Evolutionary conservation across 2,329 filamentous ascomycete species (phyloP), one percentile per base, ranked within the genome.

Genomic region (Leptographium wingfieldii): DNA sequence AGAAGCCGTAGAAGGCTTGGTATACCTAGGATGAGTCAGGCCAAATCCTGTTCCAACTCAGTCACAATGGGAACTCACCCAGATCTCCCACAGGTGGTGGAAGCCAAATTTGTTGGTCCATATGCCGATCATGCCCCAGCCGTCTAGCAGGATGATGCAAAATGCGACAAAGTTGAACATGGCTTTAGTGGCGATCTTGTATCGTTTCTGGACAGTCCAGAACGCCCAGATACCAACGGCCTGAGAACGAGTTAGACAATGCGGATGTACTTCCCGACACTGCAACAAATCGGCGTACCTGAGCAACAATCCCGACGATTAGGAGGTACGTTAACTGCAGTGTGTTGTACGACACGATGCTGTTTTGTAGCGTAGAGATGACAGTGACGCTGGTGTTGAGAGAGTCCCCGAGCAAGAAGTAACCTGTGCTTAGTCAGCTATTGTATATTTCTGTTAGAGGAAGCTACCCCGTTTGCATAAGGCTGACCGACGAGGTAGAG

Each of bases 391-490:
- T 64, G 5, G 65, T 66, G 16, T 63, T 63, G 52, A 63, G 63
- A 9, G 61, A 65, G 56, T 66, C 65, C 11, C 65, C 62, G 1
- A 66, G 61, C 59, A 66, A 55, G 40, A 66, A 66, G 56, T 64
- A 66, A 1, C 64, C 64, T 43, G 19, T 43, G 40, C 9, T 19
- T 16, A 27, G 27, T 57, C 29, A 54, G 52, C 6, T 0, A 35
- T 9, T 11, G 33, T 11, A 35, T 11, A 7, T 31, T 7, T 31
- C 29, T 31, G 7, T 31, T 31, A 40, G 14, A 40, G 19, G 14
- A 19, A 19, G 40, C 14, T 14, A 14, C 19, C 2, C 19, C 12
- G 40, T 19, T 2, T 14, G 40, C 40, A 43, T 14, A 2, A 14
- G 12, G 27, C 48, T 40, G 11, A 58, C 48, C 57, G 5, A 63